A percentile compares a stretch with the other conserved stretches of the same genome.
Evolutionary conservation across 768 basidiomycete species (phyloP).

Genomic region (Tephrocybe sp.): DNA sequence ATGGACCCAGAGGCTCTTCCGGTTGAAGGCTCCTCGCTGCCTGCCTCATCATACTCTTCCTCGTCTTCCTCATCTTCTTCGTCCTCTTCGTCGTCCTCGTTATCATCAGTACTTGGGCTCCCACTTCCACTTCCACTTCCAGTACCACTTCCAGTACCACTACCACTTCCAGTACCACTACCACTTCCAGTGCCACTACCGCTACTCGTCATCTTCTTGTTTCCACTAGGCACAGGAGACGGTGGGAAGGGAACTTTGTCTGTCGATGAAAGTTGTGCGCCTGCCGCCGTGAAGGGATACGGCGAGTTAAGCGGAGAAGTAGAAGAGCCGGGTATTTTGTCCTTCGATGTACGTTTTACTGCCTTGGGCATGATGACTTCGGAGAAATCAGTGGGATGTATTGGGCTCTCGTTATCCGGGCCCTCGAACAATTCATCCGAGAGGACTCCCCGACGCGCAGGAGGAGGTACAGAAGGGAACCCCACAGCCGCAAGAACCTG

Average conservation of each 20-base stretch:
- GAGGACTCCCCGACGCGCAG: conserved; percentile 56
- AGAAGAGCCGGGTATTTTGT: conserved; percentile 34
- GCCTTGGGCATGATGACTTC: conserved; percentile 45
- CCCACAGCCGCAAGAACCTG: conserved; percentile 58
- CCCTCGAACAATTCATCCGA: conserved; percentile 63
- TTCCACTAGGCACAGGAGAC: conserved; percentile 39
- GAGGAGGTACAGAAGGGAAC: conserved; percentile 46
- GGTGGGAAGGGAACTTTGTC: conserved; percentile 77
- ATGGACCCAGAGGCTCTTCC: conserved; percentile 76
- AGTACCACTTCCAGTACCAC: conserved; percentile 3
- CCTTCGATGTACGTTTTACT: conserved; percentile 44
- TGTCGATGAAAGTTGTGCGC: conserved; percentile 58
- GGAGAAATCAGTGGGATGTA: conserved; percentile 17
- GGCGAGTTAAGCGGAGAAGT: conserved; percentile 51
- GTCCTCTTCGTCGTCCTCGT: conserved; percentile 28
- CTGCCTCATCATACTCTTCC: conserved; percentile 38
- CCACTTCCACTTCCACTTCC: conserved; percentile 21
- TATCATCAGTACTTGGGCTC: conserved; percentile 27
- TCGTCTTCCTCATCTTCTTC: conserved; percentile 26
- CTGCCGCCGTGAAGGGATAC: conserved; percentile 69
- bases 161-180: conserved; percentile 19
- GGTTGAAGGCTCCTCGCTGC: conserved; percentile 51
- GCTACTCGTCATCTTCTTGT: conserved; percentile 14
- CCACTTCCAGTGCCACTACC: conserved; percentile 15
- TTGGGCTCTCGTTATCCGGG: conserved; percentile 31